Percentiles rank a stretch among this genome's conserved stretches.
These are phyloP conservation scores for Trichomonascaceae sp. DNA, from an alignment of 1,139 yeast species.

Conservation along the genomic window DNA sequence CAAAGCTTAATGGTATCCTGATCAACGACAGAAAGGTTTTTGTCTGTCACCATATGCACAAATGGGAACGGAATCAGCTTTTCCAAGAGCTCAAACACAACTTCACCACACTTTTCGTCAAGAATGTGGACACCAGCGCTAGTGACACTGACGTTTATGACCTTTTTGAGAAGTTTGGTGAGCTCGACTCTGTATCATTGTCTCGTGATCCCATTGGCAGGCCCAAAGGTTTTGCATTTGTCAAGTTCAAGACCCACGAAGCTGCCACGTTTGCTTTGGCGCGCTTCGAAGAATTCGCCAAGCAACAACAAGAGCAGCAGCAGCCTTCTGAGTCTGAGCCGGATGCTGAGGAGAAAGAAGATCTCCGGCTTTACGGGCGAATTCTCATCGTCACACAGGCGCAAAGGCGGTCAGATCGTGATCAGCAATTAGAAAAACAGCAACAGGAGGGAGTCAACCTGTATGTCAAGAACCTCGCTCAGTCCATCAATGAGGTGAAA, in stretches of 20 bases:
- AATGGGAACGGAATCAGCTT: slow-evolving; percentile 76
- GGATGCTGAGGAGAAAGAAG: background rate
- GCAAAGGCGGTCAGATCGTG: background rate
- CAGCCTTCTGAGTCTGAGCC: background rate
- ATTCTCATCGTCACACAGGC: background rate
- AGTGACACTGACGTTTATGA: slow-evolving; percentile 48
- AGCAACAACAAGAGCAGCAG: background rate
- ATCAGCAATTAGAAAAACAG: background rate
- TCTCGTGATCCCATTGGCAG: slow-evolving; percentile 62
- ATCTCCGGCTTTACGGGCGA: background rate
- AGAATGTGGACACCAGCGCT: slow-evolving; percentile 58
- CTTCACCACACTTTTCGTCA: slow-evolving; percentile 78
- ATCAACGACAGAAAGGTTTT: slow-evolving; percentile 79
- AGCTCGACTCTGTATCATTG: slow-evolving; percentile 48
- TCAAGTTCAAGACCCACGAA: slow-evolving; percentile 67
- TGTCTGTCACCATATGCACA: slow-evolving; percentile 79
- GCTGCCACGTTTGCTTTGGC: slow-evolving; percentile 71
- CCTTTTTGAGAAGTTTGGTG: slow-evolving; percentile 54
- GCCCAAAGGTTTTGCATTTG: slow-evolving; percentile 83
- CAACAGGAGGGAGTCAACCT: slow-evolving; percentile 76
- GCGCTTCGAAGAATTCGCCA: background rate
- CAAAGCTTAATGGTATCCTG: slow-evolving; percentile 70
- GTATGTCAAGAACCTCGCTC: slow-evolving; percentile 81
- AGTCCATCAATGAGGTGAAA: slow-evolving; percentile 64
- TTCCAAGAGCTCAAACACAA: slow-evolving; percentile 70